Evolutionary conservation across 1,284 basidiomycete genomes (phyloP).

Genomic region (Ustilago nuda): DNA sequence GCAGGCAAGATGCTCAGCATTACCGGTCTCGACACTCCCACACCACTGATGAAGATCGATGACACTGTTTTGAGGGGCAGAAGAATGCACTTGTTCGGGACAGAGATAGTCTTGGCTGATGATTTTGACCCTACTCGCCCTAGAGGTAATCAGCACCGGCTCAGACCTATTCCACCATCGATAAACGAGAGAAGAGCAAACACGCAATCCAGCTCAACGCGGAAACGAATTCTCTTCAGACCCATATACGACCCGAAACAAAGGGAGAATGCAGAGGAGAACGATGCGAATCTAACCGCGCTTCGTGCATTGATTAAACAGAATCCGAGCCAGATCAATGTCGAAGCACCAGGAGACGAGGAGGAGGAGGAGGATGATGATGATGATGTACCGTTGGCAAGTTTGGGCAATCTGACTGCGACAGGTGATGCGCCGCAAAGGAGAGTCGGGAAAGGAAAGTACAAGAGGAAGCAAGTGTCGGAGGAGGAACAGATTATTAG

Average conservation of each 20-base stretch:
- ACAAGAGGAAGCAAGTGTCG: constrained; percentile 22
- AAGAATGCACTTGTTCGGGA: constrained; percentile 28
- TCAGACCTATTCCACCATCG: constrained; percentile 19
- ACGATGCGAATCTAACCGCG: not conserved
- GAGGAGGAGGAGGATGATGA: not conserved
- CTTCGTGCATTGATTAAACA: constrained; percentile 9
- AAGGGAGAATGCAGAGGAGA: not conserved
- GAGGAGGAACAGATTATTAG: constrained; percentile 28
- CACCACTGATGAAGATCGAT: constrained; percentile 41
- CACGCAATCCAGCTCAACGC: constrained; percentile 5
- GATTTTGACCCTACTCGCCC: constrained; percentile 28
- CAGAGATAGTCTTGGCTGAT: constrained; percentile 40
- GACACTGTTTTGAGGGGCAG: constrained; percentile 32
- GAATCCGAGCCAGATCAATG: not conserved
- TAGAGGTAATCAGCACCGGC: constrained; percentile 16
- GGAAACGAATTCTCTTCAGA: constrained; percentile 23
- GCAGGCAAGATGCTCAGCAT: constrained; percentile 34
- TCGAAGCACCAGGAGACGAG: not conserved
- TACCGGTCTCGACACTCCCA: constrained; percentile 33
- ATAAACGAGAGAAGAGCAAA: not conserved
- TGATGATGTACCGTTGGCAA: not conserved
- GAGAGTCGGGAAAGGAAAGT: constrained; percentile 16
- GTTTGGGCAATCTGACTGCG: constrained; percentile 2
- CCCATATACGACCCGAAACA: constrained; percentile 42
- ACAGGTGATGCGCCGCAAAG: not conserved